Base-by-base conservation (phyloP, 148 eudicot genomes). In the Tetragonia tetragonoides region DNA sequence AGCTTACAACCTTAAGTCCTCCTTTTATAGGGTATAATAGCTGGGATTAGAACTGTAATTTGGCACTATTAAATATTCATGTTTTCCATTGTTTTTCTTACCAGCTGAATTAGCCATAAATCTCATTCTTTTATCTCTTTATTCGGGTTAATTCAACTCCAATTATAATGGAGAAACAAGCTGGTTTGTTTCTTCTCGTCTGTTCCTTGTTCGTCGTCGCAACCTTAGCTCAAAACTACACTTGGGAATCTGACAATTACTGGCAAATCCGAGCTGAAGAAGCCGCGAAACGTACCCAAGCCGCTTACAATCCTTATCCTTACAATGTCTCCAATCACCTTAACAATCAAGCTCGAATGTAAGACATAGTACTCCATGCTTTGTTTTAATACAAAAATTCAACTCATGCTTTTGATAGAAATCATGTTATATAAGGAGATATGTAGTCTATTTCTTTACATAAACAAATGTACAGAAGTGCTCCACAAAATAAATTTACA, bases 291-390 rank as follows among this genome's bases (percentile, higher is more conserved):
- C 83, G 74, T 2, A 77, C 74, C 10, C 49, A 24, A 7, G 68
- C 69, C 0, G 87, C 90, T 14, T 86, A 85, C 74, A 76, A 84
- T 20, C 88, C 86, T 12, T 56, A 92, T 6, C 90, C 92, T 28
- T 74, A 46, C 24, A 75, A 62, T 44, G 83, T 90, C 76, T 75
- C 84, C 1, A 64, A 87, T 46, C 79, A 85, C 44, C 44, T 92
- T 49, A 90, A 84, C 72, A 28, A 74, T 59, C 80, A 81, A 7
- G 88, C 89, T 65, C 72, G 75, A 51, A 63, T 68, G 97, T 90
- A 75, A 83, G 92, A 77, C 37, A 28, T 9, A 42, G 66, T 59
- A 2, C 2, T 79, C 21, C 24, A 16, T 10, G 37, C 38, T 28
- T 28, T 28, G 34, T 0, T 28, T 28, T 28, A 28, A 28, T 0